Evolutionary conservation across 179 eudicot species (phyloP).

Genomic region (Camellia oleifera): DNA sequence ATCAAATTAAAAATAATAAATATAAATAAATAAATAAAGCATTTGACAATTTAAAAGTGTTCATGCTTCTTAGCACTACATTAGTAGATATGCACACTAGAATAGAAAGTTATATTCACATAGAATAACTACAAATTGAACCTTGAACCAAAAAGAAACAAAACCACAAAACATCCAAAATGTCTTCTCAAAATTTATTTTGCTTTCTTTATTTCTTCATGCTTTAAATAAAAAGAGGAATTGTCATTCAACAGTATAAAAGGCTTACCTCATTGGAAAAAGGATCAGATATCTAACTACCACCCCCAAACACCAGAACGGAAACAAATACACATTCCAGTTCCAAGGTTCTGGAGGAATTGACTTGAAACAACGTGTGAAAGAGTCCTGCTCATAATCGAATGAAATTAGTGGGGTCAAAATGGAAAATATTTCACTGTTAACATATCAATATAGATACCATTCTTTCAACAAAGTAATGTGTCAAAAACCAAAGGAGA

Average conservation of each 20-base stretch:
- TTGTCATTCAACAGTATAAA: not conserved
- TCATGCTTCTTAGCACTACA: not conserved
- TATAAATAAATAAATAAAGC: not conserved
- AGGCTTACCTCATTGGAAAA: constrained; percentile 76
- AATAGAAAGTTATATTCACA: not conserved
- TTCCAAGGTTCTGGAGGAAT: constrained; percentile 99
- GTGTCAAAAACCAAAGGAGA: too few relatives aligned
- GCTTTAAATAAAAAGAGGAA: not conserved
- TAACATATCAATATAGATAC: not conserved
- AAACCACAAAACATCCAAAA: not conserved
- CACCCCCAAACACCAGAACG: constrained; percentile 93
- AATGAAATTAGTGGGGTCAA: constrained; percentile 14
- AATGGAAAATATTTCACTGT: constrained; percentile 1
- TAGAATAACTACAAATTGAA: not conserved
- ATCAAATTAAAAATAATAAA: not conserved
- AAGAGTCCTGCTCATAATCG: constrained; percentile 71
- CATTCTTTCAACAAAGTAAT: not conserved
- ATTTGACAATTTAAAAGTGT: not conserved
- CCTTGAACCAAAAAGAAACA: not conserved
- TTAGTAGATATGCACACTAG: not conserved
- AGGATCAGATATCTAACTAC: constrained; percentile 72
- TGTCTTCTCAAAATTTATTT: not conserved
- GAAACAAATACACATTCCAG: constrained; percentile 94
- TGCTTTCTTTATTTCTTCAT: constrained; percentile 5
- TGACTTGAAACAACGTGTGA: constrained; percentile 98